Base-by-base conservation (phyloP, 164 flowering plant genomes). In the Pachysandra terminalis region DNA sequence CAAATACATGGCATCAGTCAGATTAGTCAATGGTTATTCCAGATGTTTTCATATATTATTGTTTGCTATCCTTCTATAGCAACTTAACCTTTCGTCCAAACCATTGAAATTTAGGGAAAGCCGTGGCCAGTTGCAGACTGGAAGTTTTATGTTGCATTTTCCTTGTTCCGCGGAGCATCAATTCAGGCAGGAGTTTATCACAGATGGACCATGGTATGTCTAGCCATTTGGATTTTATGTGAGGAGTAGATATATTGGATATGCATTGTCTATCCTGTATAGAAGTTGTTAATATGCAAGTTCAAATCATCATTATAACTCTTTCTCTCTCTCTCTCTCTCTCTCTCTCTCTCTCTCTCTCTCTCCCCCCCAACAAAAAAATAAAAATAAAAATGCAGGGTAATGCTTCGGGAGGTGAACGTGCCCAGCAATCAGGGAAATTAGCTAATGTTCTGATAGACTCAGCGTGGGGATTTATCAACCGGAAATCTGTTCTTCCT, bases 331-430 rank as follows among this genome's bases (percentile, higher is more conserved):
- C n/a, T n/a, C n/a, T n/a, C n/a, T n/a, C n/a, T n/a, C n/a, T n/a
- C n/a, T n/a, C n/a, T n/a, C n/a, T n/a, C n/a, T n/a, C n/a, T n/a
- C n/a, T n/a, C n/a, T n/a, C n/a, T n/a, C n/a, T n/a, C n/a, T n/a
- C n/a, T n/a, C n/a, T n/a, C n/a, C n/a, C n/a, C n/a, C n/a, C n/a
- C n/a, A n/a, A n/a, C n/a, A n/a, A n/a, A n/a, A n/a, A n/a, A n/a
- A n/a, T n/a, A n/a, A n/a, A n/a, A n/a, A 45, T 16, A 45, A 49
- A 17, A 68, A 56, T 71, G 28, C 67, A 96, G 99, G 99, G 99
- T 53, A 96, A 90, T 91, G 99, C 99, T 68, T 92, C 99, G 32
- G 99, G 93, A 64, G 99, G 99, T 77, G 83, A 88, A 70, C 88
- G 97, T 59, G 98, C 99, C 59, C 82, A 73, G 52, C 16, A 71